These are phyloP conservation scores for Podaxis pistillaris DNA, from an alignment of 768 basidiomycete genomes.

Conservation along the genomic window DNA sequence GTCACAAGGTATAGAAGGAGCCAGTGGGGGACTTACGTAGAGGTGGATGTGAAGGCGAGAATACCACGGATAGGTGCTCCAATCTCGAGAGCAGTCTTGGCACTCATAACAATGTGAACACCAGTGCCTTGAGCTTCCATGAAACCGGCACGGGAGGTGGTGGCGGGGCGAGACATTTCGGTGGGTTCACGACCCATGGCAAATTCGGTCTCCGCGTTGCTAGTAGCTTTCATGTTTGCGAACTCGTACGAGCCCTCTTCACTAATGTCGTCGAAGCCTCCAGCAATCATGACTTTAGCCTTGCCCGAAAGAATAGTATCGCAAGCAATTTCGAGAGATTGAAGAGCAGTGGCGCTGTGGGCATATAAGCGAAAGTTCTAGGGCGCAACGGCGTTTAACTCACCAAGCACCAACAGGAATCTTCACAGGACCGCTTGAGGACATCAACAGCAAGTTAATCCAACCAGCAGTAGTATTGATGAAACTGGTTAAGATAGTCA, in stretches of 20 bases:
- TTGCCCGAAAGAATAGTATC: constrained; percentile 94
- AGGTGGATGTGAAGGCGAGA: constrained; percentile 94
- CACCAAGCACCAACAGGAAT: constrained; percentile 99
- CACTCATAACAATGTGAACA: constrained; percentile 96
- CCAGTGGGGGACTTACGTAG: constrained; percentile 61
- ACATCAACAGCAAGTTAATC: constrained; percentile 93
- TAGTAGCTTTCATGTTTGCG: constrained; percentile 99
- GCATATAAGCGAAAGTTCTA: constrained; percentile 1
- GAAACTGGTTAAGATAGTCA: constrained; percentile 54
- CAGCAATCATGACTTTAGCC: constrained; percentile 98
- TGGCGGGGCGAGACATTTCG: constrained; percentile 98
- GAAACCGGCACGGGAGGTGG: constrained; percentile 93
- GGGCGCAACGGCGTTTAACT: constrained; percentile 24
- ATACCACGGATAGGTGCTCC: constrained; percentile 93
- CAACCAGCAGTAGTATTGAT: constrained; percentile 99
- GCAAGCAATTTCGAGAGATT: constrained; percentile 97
- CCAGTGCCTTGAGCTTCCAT: constrained; percentile 97
- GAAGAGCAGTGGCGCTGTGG: constrained; percentile 87
- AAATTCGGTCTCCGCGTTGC: constrained; percentile 94
- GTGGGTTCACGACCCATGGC: constrained; percentile 99
- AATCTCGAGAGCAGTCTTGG: constrained; percentile 92
- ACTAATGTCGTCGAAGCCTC: constrained; percentile 96
- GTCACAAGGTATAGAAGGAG: neutral
- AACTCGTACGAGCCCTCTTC: constrained; percentile 99
- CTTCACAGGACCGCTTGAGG: constrained; percentile 97